These are phyloP conservation scores for Lodderomyces metapsilosis DNA, from an alignment of 1,139 yeast species.

Conservation along the genomic window DNA sequence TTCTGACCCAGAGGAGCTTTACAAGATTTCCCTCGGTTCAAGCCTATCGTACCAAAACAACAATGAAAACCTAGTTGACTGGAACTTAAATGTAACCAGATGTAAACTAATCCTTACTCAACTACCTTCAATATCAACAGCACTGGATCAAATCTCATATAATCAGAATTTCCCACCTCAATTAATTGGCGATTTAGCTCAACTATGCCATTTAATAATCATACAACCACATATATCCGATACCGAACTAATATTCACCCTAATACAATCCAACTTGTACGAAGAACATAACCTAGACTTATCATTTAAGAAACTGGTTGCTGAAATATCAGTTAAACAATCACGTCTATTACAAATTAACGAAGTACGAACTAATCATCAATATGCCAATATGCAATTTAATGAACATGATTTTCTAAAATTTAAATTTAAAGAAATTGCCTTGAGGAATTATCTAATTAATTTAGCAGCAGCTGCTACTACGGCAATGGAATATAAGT, in stretches of 20 bases:
- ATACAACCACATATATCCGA: conserved; percentile 45
- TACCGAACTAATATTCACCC: conserved; percentile 41
- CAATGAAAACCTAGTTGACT: conserved; percentile 43
- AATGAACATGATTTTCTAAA: conserved; percentile 21
- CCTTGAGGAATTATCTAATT: conserved; percentile 48
- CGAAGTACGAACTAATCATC: conserved; percentile 15
- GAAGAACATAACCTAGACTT: conserved; percentile 48
- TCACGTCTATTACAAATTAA: conserved; percentile 44
- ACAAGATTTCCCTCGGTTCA: conserved; percentile 43
- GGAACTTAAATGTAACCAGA: conserved; percentile 49
- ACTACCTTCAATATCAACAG: conserved; percentile 39
- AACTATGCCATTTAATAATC: conserved; percentile 38
- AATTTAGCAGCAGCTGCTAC: conserved; percentile 58
- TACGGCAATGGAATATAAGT: conserved; percentile 51
- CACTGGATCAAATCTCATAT: conserved; percentile 34
- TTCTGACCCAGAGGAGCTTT: conserved; percentile 23
- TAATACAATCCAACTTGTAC: conserved; percentile 43
- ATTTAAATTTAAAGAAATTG: conserved; percentile 45
- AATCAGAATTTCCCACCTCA: conserved; percentile 37
- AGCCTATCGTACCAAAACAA: conserved; percentile 40
- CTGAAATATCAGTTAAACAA: conserved; percentile 51
- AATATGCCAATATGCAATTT: conserved; percentile 18
- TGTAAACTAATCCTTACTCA: conserved; percentile 41
- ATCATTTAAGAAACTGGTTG: conserved; percentile 48
- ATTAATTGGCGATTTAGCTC: conserved; percentile 46